Base-by-base conservation (phyloP, 352 stramenopile genomes). In the Phytophthora quininea region DNA sequence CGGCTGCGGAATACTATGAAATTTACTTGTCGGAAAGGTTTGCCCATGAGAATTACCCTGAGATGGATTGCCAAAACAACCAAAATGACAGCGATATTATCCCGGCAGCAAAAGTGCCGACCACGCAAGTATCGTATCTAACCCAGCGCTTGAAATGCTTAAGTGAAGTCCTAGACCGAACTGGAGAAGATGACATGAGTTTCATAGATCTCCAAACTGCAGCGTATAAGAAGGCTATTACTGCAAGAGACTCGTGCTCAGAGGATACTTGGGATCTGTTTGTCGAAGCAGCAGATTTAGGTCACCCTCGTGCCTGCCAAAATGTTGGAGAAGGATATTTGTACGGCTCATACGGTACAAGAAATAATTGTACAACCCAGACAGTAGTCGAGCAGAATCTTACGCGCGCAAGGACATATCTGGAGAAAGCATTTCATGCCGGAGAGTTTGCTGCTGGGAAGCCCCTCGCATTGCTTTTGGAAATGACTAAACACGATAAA, bases 121-220 rank as follows among this genome's bases (percentile, higher is more conserved):
- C 72, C 4, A 61, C 35, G 2, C 78, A 88, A 30, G 86, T 89
- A 31, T 72, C 75, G 31, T 79, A 80, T 46, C 59, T 85, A 54
- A 51, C 65, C 3, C 77, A 88, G 56, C 69, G 69, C 24, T 57
- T 71, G 30, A 30, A 47, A 14, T 51, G 43, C 19, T 24, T 24
- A 24, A 24, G 19, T 24, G 19, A 24, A 24, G 19, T 24, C 19
- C 19, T 24, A 24, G 19, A 24, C 38, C 24, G 47, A 49, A 12
- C 29, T 29, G 31, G 32, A 11, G 4, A 3, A 11, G 1, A 12
- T 29, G 50, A 29, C 10, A 46, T 8, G 3, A 62, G 6, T 29
- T 72, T 79, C 54, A 31, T 15, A 5, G 35, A 52, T 8, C 31
- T 76, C 2, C 58, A 64, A 51, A 29, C 27, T 1, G 11, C 33